Percentiles rank a stretch among this genome's conserved stretches.
Evolutionary conservation across 202 grass and related monocot genomes (phyloP).

Genomic region (Thinopyrum obtusiflorum): DNA sequence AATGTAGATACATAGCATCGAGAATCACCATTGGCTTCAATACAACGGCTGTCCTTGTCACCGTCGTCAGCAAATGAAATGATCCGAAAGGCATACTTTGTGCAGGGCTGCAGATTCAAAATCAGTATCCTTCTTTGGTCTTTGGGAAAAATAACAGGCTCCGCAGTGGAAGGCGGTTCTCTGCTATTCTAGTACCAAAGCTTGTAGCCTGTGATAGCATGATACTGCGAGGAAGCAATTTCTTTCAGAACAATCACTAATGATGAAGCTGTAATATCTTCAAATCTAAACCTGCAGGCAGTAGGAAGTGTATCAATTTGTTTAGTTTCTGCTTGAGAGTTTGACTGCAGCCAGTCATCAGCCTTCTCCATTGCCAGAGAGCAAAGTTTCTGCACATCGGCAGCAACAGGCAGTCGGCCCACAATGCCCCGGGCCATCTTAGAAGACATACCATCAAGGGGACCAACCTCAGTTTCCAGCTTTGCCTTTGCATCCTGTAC

Average conservation of each 20-base stretch:
- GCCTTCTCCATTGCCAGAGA: slow-evolving; percentile 85
- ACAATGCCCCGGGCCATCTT: slow-evolving; percentile 95
- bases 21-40: too few relatives aligned
- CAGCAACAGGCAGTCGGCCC: slow-evolving; percentile 75
- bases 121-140: slow-evolving; percentile 84
- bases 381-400: slow-evolving; percentile 93
- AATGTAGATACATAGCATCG: too few relatives aligned
- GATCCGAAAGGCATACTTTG: slow-evolving; percentile 83
- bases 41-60: slow-evolving; percentile 11
- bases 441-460: slow-evolving; percentile 87
- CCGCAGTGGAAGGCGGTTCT: slow-evolving; percentile 43
- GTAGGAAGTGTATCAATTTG: slow-evolving; percentile 78
- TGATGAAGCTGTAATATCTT: slow-evolving; percentile 78
- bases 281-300: slow-evolving; percentile 89
- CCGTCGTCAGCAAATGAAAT: slow-evolving; percentile 85
- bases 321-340: slow-evolving; percentile 40
- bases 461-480: slow-evolving; percentile 90
- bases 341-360: slow-evolving; percentile 70
- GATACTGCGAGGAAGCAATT: slow-evolving; percentile 46
- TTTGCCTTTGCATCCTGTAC: slow-evolving; percentile 81
- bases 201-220: slow-evolving; percentile 81
- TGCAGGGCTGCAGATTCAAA: slow-evolving; percentile 85
- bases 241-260: slow-evolving; percentile 82
- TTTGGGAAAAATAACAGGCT: slow-evolving; percentile 71
- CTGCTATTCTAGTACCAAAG: slow-evolving; percentile 90